Evolutionary conservation across 371 early-diverging fungal genomes (phyloP), one percentile per base, ranked within the genome.

Genomic region (Mortierella sp.): DNA sequence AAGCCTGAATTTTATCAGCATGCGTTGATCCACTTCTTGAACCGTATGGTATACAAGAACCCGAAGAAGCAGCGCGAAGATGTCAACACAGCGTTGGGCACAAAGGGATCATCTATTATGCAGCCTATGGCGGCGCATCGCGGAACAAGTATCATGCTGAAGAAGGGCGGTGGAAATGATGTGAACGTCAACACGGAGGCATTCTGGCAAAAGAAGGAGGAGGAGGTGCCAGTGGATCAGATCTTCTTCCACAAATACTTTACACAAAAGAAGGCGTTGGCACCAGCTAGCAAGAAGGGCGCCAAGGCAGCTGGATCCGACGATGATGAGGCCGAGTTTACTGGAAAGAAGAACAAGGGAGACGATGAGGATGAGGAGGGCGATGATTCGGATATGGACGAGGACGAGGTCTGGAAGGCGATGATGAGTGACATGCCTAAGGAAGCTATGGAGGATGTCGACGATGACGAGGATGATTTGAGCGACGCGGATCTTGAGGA

Each of bases 41-140:
- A 98, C 78, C 87, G 93, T 50, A 97, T 98, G 83, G 95, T 96
- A 9, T 97, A 90, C 84, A 94, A 96, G 80, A 96, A 95, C 80
- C 93, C 98, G 34, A 97, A 96, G 84, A 90, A 91, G 70, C 71
- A 72, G n/a, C 70, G 72, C n/a, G 75, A 75, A 30, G 75, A 75
- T 51, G 53, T 75, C 55, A 72, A 64, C 53, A 72, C 60, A 2
- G 70, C 65, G 7, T 47, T 71, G 57, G 66, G 61, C 27, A 80
- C 84, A 26, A 85, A 85, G 56, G 88, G 86, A 37, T 79, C 79
- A 27, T 83, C 88, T 17, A 86, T 88, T 53, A 88, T 88, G 89
- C 89, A 89, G 58, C 87, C 88, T 59, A 58, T 86, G 64, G 81
- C 75, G 0, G 75, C 75, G 14, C 68, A 65, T 44, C 52, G 68